phyloP scores from a whole-genome alignment of 1,139 yeast genomes.

The Chernovozyma aurita region DNA sequence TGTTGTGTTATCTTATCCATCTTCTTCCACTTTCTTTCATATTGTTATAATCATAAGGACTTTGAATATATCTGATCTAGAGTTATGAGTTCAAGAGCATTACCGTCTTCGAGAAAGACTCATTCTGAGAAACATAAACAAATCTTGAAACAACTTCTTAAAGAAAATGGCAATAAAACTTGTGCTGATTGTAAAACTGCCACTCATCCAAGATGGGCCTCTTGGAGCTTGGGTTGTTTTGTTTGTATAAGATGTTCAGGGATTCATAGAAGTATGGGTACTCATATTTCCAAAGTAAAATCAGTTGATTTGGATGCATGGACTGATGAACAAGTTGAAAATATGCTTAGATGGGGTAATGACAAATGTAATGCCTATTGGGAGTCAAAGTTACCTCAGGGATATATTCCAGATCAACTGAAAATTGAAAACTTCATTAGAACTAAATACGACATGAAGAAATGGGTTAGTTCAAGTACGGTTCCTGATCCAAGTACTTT shows the following conservation, averaged over 20 bases:
- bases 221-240: conserved; percentile 92
- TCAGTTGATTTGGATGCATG: conserved; percentile 94
- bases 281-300: conserved; percentile 83
- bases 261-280: conserved; percentile 91
- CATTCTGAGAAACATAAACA: conserved; percentile 57
- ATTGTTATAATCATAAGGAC: no score
- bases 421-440: conserved; percentile 86
- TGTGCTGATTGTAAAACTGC: conserved; percentile 93
- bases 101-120: conserved; percentile 42
- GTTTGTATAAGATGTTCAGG: conserved; percentile 92
- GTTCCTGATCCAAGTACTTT: conserved; percentile 59
- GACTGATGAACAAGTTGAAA: conserved; percentile 88
- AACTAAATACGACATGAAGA: conserved; percentile 84
- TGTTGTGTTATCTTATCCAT: no score
- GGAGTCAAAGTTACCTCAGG: conserved; percentile 73
- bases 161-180: conserved; percentile 66
- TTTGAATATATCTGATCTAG: no score
- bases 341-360: conserved; percentile 87
- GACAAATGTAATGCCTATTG: conserved; percentile 69
- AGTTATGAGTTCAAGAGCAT: conserved; percentile 12
- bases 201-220: conserved; percentile 95
- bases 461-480: conserved; percentile 61
- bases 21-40: no score
- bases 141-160: conserved; percentile 66
- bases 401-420: conserved; percentile 76